Base-by-base conservation (phyloP, 176 grass and related monocot species). In the Paspalum notatum region DNA sequence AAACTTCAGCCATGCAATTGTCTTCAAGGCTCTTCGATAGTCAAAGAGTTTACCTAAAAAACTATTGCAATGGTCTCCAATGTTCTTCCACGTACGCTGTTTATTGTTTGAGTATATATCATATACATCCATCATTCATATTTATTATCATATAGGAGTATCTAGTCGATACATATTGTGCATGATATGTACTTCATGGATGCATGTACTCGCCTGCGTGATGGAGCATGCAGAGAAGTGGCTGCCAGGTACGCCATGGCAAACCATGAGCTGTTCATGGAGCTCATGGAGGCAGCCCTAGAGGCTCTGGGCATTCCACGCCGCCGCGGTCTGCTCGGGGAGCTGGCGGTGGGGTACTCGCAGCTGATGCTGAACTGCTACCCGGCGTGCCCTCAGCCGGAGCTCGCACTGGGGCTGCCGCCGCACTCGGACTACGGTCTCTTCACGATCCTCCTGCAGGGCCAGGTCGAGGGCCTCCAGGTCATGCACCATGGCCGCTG, bases 371-470 rank as follows among this genome's bases (percentile, higher is more conserved):
- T 95, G 2, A 98, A 98, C 82, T 98, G 82, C 75, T 98, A 75
- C 40, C 95, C 95, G 25, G 81, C 77, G 6, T 98, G 95, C 81
- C 95, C 95, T 2, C 70, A 98, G 56, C 95, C 95, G 0, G 82
- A 93, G 32, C 81, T 95, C 3, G 91, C 95, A 22, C 86, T 98
- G 2, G 92, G 95, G 25, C 92, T 98, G 86, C 92, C 95, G n/a
- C 90, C 95, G 12, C 95, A 98, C 78, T 95, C 95, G 0, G 95
- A 98, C 79, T 98, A 93, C 54, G 90, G 95, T 21, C 92, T 95
- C 68, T 82, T 98, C 24, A 98, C 95, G 2, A 78, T 98, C 4
- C 51, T 98, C 44, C 81, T 98, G 3, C 95, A 98, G 70, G 95
- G 91, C 80, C 71, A 85, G 1, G 88, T 95, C 6, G 51, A 73